Evolutionary conservation across 495 filamentous ascomycete species (phyloP), one percentile per base, ranked within the genome.

Genomic region (Hypoxylon trugodes): DNA sequence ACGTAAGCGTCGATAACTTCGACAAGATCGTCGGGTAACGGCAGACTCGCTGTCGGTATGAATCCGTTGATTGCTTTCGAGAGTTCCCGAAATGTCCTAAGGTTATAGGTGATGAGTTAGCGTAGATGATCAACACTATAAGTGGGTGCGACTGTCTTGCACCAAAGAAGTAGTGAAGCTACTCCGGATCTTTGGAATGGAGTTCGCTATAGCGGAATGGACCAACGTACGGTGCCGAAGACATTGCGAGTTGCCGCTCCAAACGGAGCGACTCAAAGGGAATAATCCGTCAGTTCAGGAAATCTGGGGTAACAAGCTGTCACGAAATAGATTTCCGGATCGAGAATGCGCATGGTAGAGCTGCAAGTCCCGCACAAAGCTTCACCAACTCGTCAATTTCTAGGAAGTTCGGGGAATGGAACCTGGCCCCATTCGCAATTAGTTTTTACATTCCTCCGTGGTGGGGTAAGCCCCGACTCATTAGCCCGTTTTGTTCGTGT

Each of bases 11-110:
- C 74, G 26, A 92, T 83, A 16, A 84, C 75, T 26, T 77, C 70
- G 54, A 80, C 66, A 43, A 89, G 73, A 45, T 87, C 83, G 57
- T 86, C 76, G 24, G 89, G 86, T n/a, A 91, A 78, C 12, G 87
- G 86, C 9, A 84, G 77, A 10, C 65, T 79, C 26, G 85, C 71
- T 0, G 77, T 65, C 10, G 82, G 75, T 37, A 89, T 69, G 69
- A 81, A 83, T 69, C 60, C 65, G 49, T 77, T 78, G 49, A 92
- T 76, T 40, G 82, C 82, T 71, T 83, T 87, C 61, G 79, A 70
- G 63, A 87, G 80, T 67, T 90, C 88, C 69, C 83, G 89, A 24
- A 87, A 69, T 3, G 82, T 77, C 67, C 84, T 86, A 58, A 22
- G 30, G 30, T 43, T 30, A 9, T 38, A 38, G 37, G 38, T 33